Conservation (phyloP, 441 rosid genomes). For the Bruguiera hainesii region DNA sequence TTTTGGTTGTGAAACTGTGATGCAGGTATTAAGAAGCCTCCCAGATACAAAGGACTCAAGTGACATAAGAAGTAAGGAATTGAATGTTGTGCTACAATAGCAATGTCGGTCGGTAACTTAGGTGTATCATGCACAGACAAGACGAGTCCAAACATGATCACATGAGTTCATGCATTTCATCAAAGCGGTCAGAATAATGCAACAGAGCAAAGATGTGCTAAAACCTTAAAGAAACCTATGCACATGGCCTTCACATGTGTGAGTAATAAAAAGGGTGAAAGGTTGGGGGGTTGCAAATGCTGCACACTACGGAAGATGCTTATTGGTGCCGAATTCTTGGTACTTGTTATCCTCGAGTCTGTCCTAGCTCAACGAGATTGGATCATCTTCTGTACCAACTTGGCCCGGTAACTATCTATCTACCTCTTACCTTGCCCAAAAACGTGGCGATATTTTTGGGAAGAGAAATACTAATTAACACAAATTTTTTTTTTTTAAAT, state of each 20-base stretch:
- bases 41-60: conserved; percentile 33
- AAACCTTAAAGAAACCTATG: neutral
- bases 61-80: conserved; percentile 7
- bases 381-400: neutral
- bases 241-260: neutral
- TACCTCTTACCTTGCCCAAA: too few species aligned
- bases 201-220: too few species aligned
- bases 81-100: conserved; percentile 2
- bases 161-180: too few species aligned
- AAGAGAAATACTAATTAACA: too few species aligned
- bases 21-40: conserved; percentile 50
- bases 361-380: neutral
- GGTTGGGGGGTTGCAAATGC: neutral
- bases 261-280: neutral
- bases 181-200: too few species aligned
- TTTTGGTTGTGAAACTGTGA: conserved; percentile 4
- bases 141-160: too few species aligned
- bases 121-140: neutral
- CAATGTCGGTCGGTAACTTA: conserved; percentile 3
- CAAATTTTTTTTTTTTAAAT: too few species aligned
- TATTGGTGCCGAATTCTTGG: too few species aligned
- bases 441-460: too few species aligned
- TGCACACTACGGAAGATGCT: too few species aligned
- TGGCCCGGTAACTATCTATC: neutral
- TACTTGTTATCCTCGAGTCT: too few species aligned